phyloP scores from a whole-genome alignment of 176 grass and related monocot genomes.

The Lolium rigidum region DNA sequence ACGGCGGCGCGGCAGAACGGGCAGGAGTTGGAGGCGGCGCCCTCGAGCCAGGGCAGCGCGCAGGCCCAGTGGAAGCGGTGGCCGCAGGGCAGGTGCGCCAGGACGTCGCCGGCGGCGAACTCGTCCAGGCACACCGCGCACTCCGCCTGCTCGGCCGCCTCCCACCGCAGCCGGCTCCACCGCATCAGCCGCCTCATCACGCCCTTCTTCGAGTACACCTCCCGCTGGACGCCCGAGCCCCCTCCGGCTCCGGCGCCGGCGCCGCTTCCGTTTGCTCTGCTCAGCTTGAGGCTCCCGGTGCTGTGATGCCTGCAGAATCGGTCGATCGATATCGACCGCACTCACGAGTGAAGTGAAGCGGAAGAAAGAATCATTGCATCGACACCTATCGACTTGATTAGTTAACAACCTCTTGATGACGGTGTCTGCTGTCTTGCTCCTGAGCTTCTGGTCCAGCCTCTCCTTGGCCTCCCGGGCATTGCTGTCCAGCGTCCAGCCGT shows the following conservation, averaged over 20 bases:
- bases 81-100: constrained; percentile 77
- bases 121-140: constrained; percentile 95
- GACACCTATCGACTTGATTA: background rate
- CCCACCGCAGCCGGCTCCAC: constrained; percentile 88
- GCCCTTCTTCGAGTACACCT: constrained; percentile 75
- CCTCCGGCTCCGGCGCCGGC: background rate
- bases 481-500: constrained; percentile 65
- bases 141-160: constrained; percentile 61
- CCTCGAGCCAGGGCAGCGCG: constrained; percentile 83
- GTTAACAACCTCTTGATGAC: constrained; percentile 51
- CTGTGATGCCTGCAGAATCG: constrained; percentile 63
- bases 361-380: no score
- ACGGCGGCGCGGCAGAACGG: constrained; percentile 79
- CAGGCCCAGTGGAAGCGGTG: constrained; percentile 96
- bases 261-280: constrained; percentile 11
- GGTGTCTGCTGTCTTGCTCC: constrained; percentile 35
- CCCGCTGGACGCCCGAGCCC: constrained; percentile 48
- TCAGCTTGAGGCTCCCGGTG: constrained; percentile 59
- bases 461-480: constrained; percentile 86
- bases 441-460: constrained; percentile 81
- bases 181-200: constrained; percentile 65
- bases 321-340: no score
- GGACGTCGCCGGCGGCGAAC: constrained; percentile 71
- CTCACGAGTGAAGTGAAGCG: background rate
- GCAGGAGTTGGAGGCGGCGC: constrained; percentile 50